Conservation (phyloP, 2,329 filamentous ascomycete species). For the Monosporascus ibericus region DNA sequence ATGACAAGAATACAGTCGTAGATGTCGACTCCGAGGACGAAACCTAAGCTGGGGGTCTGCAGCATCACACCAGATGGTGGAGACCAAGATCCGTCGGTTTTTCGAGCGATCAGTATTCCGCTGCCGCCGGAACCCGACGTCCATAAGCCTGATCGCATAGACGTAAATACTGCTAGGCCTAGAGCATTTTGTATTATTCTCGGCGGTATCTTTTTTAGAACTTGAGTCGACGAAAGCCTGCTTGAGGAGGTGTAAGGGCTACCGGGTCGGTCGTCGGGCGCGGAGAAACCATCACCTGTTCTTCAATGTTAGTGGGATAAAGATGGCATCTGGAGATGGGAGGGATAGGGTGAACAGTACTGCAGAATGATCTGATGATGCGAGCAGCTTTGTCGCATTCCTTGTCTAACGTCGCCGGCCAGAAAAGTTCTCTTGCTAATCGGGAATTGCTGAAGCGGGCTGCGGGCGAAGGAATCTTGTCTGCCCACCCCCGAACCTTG, state of each 20-base stretch:
- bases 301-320: slow-evolving; percentile 4
- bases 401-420: slow-evolving; percentile 78
- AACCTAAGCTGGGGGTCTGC: slow-evolving; percentile 83
- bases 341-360: slow-evolving; percentile 40
- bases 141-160: slow-evolving; percentile 90
- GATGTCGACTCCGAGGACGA: slow-evolving; percentile 86
- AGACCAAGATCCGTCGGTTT: slow-evolving; percentile 84
- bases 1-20: slow-evolving; percentile 95
- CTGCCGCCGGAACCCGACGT: slow-evolving; percentile 86
- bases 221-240: slow-evolving; percentile 44
- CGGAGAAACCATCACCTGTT: slow-evolving; percentile 51
- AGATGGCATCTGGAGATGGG: slow-evolving; percentile 6
- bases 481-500: slow-evolving; percentile 39
- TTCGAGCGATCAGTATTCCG: slow-evolving; percentile 77
- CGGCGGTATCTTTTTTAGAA: slow-evolving; percentile 76
- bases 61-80: slow-evolving; percentile 86
- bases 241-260: slow-evolving; percentile 24
- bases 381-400: slow-evolving; percentile 89
- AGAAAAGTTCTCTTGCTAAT: slow-evolving; percentile 70
- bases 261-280: slow-evolving; percentile 32
- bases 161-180: slow-evolving; percentile 88
- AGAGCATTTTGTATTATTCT: slow-evolving; percentile 84
- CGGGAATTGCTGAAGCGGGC: slow-evolving; percentile 60
- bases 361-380: slow-evolving; percentile 86
- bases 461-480: slow-evolving; percentile 52